These are phyloP conservation scores for Fusarium citri DNA, from an alignment of 2,329 filamentous ascomycete genomes.

Conservation along the genomic window DNA sequence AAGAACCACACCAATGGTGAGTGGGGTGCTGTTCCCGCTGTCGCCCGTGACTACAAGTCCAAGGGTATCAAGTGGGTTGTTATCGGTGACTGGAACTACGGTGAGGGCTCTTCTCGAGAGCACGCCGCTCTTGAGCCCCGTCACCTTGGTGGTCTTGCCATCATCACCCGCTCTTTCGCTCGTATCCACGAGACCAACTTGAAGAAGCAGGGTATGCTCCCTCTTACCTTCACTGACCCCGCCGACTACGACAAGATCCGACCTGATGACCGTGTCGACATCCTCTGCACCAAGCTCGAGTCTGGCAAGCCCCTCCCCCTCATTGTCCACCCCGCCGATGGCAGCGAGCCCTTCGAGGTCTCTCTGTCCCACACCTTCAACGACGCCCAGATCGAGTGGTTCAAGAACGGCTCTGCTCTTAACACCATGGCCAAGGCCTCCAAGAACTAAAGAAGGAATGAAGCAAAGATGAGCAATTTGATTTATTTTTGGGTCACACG, in stretches of 20 bases:
- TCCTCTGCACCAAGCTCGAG: slow-evolving; percentile 87
- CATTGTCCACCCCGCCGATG: slow-evolving; percentile 90
- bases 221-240: slow-evolving; percentile 92
- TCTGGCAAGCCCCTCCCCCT: slow-evolving; percentile 95
- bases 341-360: slow-evolving; percentile 78
- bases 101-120: slow-evolving; percentile 96
- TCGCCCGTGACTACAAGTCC: slow-evolving; percentile 98
- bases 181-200: slow-evolving; percentile 99
- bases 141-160: slow-evolving; percentile 95
- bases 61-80: slow-evolving; percentile 98
- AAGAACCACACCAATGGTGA: slow-evolving; percentile 88
- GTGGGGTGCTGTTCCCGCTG: slow-evolving; percentile 89
- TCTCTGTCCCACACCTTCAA: slow-evolving; percentile 97
- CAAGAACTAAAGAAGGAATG: slow-evolving; percentile 49
- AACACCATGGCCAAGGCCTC: slow-evolving; percentile 95
- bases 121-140: slow-evolving; percentile 97
- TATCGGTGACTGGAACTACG: slow-evolving; percentile 99
- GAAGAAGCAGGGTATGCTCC: slow-evolving; percentile 99
- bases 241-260: slow-evolving; percentile 98
- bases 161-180: slow-evolving; percentile 95
- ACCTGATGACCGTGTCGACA: slow-evolving; percentile 89
- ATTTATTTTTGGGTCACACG: slow-evolving; percentile 39
- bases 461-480: slow-evolving; percentile 36
- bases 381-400: slow-evolving; percentile 97
- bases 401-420: slow-evolving; percentile 95